Evolutionary conservation across 1,284 basidiomycete genomes (phyloP).

Genomic region (Ustilago bromivora): DNA sequence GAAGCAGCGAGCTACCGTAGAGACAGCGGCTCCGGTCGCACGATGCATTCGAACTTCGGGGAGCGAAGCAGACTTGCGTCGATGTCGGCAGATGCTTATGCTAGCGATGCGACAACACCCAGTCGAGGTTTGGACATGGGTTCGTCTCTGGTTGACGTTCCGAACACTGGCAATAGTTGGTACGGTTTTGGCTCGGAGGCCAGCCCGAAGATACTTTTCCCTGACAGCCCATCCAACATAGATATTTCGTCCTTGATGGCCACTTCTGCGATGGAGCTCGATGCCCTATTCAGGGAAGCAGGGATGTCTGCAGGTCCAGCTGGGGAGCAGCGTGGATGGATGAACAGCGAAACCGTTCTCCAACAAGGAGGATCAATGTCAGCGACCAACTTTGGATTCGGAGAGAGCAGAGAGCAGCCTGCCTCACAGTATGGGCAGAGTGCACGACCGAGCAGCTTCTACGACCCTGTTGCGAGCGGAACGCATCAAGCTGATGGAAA

Average conservation of each 20-base stretch:
- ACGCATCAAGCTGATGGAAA: slow-evolving; percentile 5
- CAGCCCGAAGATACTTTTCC: slow-evolving; percentile 37
- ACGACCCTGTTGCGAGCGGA: slow-evolving; percentile 15
- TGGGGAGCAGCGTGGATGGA: slow-evolving; percentile 32
- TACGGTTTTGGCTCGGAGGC: slow-evolving; percentile 24
- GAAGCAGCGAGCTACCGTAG: slow-evolving; percentile 10
- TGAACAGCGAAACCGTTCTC: neutral
- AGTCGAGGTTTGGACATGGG: slow-evolving; percentile 38
- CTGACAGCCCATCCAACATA: slow-evolving; percentile 48
- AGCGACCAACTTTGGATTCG: slow-evolving; percentile 2
- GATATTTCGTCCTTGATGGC: slow-evolving; percentile 52
- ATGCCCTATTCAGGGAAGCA: slow-evolving; percentile 44
- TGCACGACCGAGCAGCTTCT: slow-evolving; percentile 14
- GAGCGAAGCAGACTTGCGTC: slow-evolving; percentile 13
- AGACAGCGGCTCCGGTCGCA: neutral
- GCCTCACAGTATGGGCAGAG: slow-evolving; percentile 9
- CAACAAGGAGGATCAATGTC: slow-evolving; percentile 2
- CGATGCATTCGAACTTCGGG: neutral
- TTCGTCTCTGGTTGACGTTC: slow-evolving; percentile 9
- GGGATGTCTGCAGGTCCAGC: slow-evolving; percentile 36
- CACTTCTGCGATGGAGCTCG: slow-evolving; percentile 51
- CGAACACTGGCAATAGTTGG: slow-evolving; percentile 20
- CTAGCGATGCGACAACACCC: slow-evolving; percentile 30
- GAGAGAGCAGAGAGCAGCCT: slow-evolving; percentile 9
- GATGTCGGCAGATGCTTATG: slow-evolving; percentile 17